Evolutionary conservation across 148 eudicot genomes (phyloP).

Genomic region (Drosera capensis): DNA sequence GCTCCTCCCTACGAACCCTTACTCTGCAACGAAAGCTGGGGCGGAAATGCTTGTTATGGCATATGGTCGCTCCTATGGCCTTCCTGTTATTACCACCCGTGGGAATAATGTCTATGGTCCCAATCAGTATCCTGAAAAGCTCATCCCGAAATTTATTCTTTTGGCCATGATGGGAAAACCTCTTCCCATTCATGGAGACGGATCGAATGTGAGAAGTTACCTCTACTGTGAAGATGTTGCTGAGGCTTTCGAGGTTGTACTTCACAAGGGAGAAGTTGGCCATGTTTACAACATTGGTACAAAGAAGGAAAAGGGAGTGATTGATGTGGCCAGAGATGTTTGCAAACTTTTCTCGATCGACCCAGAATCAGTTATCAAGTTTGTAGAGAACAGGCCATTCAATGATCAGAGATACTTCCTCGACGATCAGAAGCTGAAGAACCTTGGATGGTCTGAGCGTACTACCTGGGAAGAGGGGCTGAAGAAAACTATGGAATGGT

Average conservation of each 20-base stretch:
- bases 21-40: conserved; percentile 57
- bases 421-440: conserved; percentile 51
- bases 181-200: conserved; percentile 59
- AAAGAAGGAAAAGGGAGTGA: conserved; percentile 43
- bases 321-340: conserved; percentile 48
- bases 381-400: conserved; percentile 56
- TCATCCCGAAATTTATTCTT: conserved; percentile 49
- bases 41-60: conserved; percentile 71
- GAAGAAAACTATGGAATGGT: conserved; percentile 59
- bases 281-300: conserved; percentile 57
- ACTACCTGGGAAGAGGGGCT: conserved; percentile 55
- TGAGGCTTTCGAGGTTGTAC: conserved; percentile 59
- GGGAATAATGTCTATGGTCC: conserved; percentile 61
- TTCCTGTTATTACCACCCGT: conserved; percentile 54
- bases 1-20: conserved; percentile 51
- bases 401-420: conserved; percentile 66
- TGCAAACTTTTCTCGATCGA: conserved; percentile 38
- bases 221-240: conserved; percentile 68
- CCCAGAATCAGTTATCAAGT: conserved; percentile 34
- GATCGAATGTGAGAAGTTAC: conserved; percentile 53
- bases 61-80: conserved; percentile 49
- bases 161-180: conserved; percentile 43
- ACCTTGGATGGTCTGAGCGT: conserved; percentile 50
- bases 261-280: conserved; percentile 65
- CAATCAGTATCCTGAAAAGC: conserved; percentile 46